A percentile compares a stretch with the other conserved stretches of the same genome.
Evolutionary conservation across 257 asterid species (phyloP).

Genomic region (Euphrasia confusa): DNA sequence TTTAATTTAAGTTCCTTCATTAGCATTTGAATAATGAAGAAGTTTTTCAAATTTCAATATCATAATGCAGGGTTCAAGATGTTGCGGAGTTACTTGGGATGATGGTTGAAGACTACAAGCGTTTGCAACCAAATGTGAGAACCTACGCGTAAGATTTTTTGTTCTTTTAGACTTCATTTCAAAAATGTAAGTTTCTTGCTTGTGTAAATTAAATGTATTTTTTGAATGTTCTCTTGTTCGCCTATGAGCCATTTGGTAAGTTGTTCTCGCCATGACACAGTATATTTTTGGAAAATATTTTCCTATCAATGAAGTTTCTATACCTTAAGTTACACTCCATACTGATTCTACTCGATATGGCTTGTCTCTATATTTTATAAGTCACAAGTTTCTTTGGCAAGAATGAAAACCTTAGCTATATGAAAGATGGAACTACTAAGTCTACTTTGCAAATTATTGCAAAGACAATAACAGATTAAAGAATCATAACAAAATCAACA

Average conservation of each 20-base stretch:
- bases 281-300: constrained; percentile 7
- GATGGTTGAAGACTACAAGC: constrained; percentile 96
- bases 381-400: constrained; percentile 6
- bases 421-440: constrained; percentile 4
- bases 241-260: neutral
- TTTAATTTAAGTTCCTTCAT: constrained; percentile 10
- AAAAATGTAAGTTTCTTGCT: constrained; percentile 26
- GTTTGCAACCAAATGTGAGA: constrained; percentile 96
- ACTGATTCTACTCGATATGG: constrained; percentile 16
- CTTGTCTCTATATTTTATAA: neutral
- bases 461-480: constrained; percentile 9
- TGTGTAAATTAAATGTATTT: constrained; percentile 11
- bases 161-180: constrained; percentile 28
- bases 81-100: constrained; percentile 97
- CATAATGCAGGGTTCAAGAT: constrained; percentile 80
- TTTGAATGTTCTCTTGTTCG: constrained; percentile 18
- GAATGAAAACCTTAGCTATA: constrained; percentile 7
- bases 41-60: constrained; percentile 26
- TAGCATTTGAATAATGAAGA: constrained; percentile 19
- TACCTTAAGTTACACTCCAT: neutral
- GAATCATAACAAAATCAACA: neutral
- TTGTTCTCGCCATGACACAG: constrained; percentile 12
- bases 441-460: neutral
- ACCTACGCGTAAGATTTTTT: constrained; percentile 84
- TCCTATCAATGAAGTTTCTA: constrained; percentile 5